phyloP scores from a whole-genome alignment of 2,329 filamentous ascomycete genomes.

The Monosporascus sp. region DNA sequence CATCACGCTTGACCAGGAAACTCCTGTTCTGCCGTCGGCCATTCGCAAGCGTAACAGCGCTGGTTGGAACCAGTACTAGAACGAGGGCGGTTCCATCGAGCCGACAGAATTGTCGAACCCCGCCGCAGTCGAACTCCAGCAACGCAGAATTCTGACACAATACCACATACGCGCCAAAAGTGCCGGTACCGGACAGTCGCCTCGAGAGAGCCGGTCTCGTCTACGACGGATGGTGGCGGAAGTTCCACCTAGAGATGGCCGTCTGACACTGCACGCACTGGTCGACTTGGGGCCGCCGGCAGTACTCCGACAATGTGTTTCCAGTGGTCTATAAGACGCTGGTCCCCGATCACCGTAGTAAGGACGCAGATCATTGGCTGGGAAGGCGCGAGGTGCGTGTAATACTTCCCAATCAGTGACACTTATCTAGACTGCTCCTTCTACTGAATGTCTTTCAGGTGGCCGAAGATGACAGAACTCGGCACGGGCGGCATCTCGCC shows the following conservation, averaged over 20 bases:
- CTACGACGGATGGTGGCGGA: constrained; percentile 42
- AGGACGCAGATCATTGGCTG: too few relatives aligned
- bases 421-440: too few relatives aligned
- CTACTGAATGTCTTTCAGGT: too few relatives aligned
- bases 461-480: too few relatives aligned
- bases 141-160: constrained; percentile 38
- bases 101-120: constrained; percentile 29
- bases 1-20: constrained; percentile 24
- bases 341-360: too few relatives aligned
- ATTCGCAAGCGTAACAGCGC: constrained; percentile 19
- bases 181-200: constrained; percentile 30
- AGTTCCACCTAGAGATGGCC: constrained; percentile 5
- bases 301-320: too few relatives aligned
- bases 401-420: too few relatives aligned
- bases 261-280: too few relatives aligned
- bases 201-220: constrained; percentile 39
- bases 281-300: too few relatives aligned
- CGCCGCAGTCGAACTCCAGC: constrained; percentile 36
- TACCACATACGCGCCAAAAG: constrained; percentile 39
- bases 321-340: too few relatives aligned
- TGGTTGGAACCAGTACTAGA: constrained; percentile 33
- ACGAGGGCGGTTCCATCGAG: constrained; percentile 36
- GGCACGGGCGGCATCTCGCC: too few relatives aligned
- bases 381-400: too few relatives aligned
- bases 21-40: constrained; percentile 16